Base-by-base conservation (phyloP, 345 rosid species). In the Citrus sp. region DNA sequence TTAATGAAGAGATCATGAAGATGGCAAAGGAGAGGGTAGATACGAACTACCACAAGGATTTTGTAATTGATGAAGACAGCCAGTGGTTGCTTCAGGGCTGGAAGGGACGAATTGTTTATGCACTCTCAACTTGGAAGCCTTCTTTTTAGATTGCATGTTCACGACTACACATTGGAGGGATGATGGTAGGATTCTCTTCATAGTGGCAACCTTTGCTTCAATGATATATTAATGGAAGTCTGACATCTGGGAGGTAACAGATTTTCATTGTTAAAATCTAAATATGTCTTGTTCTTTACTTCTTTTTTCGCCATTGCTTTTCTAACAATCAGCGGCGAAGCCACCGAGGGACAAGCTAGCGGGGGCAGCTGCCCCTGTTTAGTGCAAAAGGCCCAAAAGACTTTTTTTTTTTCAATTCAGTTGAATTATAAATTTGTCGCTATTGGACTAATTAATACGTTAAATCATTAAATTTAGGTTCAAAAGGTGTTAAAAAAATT, bases 81-180 rank as follows among this genome's bases (percentile, higher is more conserved):
- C 82, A 27, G 35, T 89, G 92, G 91, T 42, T 88, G 78, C 85
- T 86, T 61, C 89, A 86, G 27, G 92, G 92, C 32, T 89, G 92
- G 93, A 89, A 88, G 74, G 91, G 91, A 13, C 87, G 91, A 49
- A 78, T 86, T 54, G 64, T 86, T 25, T 75, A 76, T 27, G 91
- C 88, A 4, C 78, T 81, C 74, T 87, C 92, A 25, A 70, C 88
- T 42, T 90, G 90, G 92, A 81, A 21, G 40, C 85, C 89, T 51
- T 75, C 80, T 71, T 59, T 13, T 59, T 80, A 62, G 51, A 84
- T 18, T 21, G 54, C 46, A 75, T 28, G 19, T 12, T 37, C 22
- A 7, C 22, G 28, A 37, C 72, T 65, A 27, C 19, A 79, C 27
- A 40, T n/a, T n/a, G 67, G 77, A 49, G 74, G 70, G 72, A 66